Conservation (phyloP, 2,329 filamentous ascomycete genomes). For the Sporothrix schenckii region DNA sequence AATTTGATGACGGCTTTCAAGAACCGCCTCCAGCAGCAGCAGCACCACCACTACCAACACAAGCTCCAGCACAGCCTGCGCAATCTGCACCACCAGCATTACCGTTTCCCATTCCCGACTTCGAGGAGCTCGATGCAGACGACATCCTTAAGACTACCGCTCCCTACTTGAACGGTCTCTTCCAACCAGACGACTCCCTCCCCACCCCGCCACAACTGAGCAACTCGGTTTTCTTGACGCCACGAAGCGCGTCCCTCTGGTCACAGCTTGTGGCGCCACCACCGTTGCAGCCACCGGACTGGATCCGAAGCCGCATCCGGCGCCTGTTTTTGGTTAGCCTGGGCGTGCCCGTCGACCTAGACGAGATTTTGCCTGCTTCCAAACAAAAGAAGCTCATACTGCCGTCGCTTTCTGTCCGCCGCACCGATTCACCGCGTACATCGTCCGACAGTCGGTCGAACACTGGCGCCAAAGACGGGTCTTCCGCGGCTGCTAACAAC, state of each 20-base stretch:
- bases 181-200: constrained; percentile 60
- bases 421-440: constrained; percentile 53
- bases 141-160: constrained; percentile 64
- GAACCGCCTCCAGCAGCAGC: constrained; percentile 45
- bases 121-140: constrained; percentile 62
- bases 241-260: constrained; percentile 89
- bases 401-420: constrained; percentile 67
- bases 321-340: constrained; percentile 94
- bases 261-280: constrained; percentile 94
- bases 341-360: constrained; percentile 92
- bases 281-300: constrained; percentile 92
- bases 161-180: constrained; percentile 68
- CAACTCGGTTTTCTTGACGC: constrained; percentile 75
- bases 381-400: constrained; percentile 98
- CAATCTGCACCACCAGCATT: constrained; percentile 32
- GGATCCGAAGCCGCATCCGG: constrained; percentile 93
- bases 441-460: constrained; percentile 57
- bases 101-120: constrained; percentile 62
- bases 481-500: constrained; percentile 22
- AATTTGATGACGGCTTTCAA: constrained; percentile 74
- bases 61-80: constrained; percentile 43
- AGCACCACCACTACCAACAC: constrained; percentile 37
- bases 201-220: constrained; percentile 55
- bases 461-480: constrained; percentile 40
- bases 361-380: constrained; percentile 93